Evolutionary conservation across 140 eudicot genomes (phyloP), one percentile per base, ranked within the genome.

Genomic region (Oenanthe javanica): DNA sequence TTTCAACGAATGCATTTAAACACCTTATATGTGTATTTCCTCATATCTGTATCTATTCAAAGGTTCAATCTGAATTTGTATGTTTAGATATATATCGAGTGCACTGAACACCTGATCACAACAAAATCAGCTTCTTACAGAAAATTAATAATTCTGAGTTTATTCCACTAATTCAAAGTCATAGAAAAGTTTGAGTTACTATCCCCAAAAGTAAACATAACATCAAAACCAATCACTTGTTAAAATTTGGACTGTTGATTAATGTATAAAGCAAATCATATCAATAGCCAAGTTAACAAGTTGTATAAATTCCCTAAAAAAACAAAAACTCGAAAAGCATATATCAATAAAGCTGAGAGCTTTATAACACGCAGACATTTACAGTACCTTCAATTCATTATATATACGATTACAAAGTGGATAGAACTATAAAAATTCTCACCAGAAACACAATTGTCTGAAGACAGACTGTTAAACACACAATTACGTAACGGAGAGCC

Each of bases 381-480:
- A 13, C 45, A 38, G 9, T 14, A 67, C 10, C 73, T 25, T 8
- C 16, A 67, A 2, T 67, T 27, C 2, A 36, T 25, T 1, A 31
- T 38, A 67, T 6, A 59, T 36, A 42, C 16, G 6, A 21, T 42
- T 69, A 64, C 3, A 40, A 31, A 67, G 55, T 51, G 55, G 59
- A 36, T 38, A 47, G 49, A 64, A 27, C 72, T 72, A 51, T 76
- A 43, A 46, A 6, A 48, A 48, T 69, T 11, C 81, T 80, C 83
- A 86, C 91, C 90, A 42, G 88, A 73, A 86, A 49, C 50, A 61
- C 79, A 77, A 47, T 84, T 84, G 48, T 73, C 81, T 0, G 90
- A 77, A 63, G 91, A 75, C 77, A 82, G 48, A 77, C 88, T 43
- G 80, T 79, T 85, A 66, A 84, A 80, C 76, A 85, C 78, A 9